These are phyloP conservation scores for Diversispora eburnea DNA, from an alignment of 192 early-diverging fungal genomes.

Conservation along the genomic window DNA sequence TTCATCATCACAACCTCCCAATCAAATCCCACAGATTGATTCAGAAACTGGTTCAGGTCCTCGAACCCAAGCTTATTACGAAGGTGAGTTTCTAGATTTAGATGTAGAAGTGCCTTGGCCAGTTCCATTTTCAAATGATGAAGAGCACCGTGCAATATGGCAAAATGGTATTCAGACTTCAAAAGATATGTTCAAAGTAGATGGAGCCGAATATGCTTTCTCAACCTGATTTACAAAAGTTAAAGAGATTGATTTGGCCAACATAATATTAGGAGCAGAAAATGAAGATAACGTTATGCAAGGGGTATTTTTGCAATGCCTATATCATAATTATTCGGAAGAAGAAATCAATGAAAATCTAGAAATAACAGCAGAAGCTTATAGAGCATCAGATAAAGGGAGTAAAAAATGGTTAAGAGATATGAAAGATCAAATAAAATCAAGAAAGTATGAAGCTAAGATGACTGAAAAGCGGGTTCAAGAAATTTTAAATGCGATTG, in stretches of 20 bases:
- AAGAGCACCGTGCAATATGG: slow-evolving; percentile 17
- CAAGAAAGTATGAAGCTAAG: no score
- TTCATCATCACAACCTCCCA: no score
- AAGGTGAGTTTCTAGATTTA: neutral
- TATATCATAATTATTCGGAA: no score
- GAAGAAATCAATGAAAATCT: neutral
- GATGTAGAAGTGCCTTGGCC: slow-evolving; percentile 20
- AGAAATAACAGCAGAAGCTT: no score
- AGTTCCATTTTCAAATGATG: slow-evolving; percentile 20
- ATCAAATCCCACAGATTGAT: neutral
- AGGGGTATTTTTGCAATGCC: no score
- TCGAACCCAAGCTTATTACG: neutral
- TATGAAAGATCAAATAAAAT: no score
- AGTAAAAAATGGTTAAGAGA: no score
- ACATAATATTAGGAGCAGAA: no score
- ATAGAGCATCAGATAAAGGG: no score
- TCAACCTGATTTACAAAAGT: slow-evolving; percentile 17
- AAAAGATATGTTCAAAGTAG: slow-evolving; percentile 28
- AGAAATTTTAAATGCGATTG: slow-evolving; percentile 23
- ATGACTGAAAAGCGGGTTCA: slow-evolving; percentile 10
- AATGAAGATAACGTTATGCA: neutral
- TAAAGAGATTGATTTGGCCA: no score
- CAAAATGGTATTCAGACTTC: slow-evolving; percentile 23
- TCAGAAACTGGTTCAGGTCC: no score
- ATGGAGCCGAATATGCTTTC: slow-evolving; percentile 19